Evolutionary conservation across 1,284 basidiomycete genomes (phyloP).

Genomic region (Veloboletus limbatus): DNA sequence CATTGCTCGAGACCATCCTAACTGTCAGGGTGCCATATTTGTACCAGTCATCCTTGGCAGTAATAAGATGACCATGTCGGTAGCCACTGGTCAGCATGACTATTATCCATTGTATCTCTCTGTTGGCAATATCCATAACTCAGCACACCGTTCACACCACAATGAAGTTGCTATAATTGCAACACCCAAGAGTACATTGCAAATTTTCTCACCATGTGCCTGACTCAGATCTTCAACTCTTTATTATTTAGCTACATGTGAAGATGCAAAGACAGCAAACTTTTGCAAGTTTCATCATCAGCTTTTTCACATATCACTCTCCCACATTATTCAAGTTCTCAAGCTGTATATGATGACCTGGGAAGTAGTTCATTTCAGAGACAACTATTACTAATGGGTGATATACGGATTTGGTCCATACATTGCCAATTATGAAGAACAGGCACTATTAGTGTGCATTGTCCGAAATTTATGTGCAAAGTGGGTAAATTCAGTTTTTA

Average conservation of each 20-base stretch:
- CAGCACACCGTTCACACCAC: background rate
- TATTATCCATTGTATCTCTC: background rate
- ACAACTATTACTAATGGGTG: background rate
- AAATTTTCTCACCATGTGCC: too few relatives aligned
- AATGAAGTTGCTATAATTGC: too few relatives aligned
- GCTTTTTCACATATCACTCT: background rate
- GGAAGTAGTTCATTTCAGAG: too few relatives aligned
- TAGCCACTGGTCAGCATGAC: background rate
- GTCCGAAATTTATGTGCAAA: background rate
- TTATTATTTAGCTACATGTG: background rate
- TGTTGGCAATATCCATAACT: slow-evolving; percentile 4
- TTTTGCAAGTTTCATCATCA: background rate
- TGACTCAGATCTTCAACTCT: too few relatives aligned
- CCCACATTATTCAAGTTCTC: too few relatives aligned
- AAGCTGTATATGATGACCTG: background rate
- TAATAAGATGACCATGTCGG: background rate
- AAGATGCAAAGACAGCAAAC: too few relatives aligned
- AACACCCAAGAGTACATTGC: too few relatives aligned
- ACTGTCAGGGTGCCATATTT: background rate
- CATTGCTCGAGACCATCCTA: background rate
- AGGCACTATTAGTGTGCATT: background rate
- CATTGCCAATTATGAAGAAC: background rate
- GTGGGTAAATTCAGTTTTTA: too few relatives aligned
- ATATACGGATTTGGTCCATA: too few relatives aligned
- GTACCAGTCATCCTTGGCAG: background rate